Conservation (phyloP, 345 rosid species). For the sweet orange (Citrus sinensis) region DNA sequence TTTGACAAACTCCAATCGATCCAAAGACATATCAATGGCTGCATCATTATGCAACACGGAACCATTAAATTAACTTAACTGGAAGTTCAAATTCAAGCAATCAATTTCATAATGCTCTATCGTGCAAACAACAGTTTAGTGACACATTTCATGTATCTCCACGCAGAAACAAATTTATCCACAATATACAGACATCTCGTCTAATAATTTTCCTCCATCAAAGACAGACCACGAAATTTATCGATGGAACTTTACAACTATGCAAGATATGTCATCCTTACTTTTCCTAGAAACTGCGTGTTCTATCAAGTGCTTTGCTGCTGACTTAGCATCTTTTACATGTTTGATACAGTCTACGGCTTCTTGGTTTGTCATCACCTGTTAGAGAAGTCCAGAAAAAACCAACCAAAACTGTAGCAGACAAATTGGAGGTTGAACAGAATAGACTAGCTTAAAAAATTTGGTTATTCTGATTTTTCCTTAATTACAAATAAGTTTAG, state of each 20-base stretch:
- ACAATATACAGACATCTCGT: conserved; percentile 15
- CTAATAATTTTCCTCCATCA: neutral
- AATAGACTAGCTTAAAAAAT: neutral
- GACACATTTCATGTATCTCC: conserved; percentile 5
- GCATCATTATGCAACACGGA: neutral
- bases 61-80: neutral
- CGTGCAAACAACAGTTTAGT: conserved; percentile 8
- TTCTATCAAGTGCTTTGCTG: conserved; percentile 66
- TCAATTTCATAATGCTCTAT: conserved; percentile 1
- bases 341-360: conserved; percentile 56
- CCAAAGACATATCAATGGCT: neutral
- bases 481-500: neutral
- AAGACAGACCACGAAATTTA: neutral
- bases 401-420: neutral
- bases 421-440: neutral
- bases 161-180: conserved; percentile 11
- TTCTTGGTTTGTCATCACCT: conserved; percentile 84
- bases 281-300: conserved; percentile 64
- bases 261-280: conserved; percentile 91
- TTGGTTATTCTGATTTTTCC: neutral
- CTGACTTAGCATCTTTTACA: conserved; percentile 63
- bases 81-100: neutral
- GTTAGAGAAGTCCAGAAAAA: neutral
- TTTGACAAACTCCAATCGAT: neutral
- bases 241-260: conserved; percentile 71